phyloP scores from a whole-genome alignment of 78 protist species.

The Dictyostelium purpureum region DNA sequence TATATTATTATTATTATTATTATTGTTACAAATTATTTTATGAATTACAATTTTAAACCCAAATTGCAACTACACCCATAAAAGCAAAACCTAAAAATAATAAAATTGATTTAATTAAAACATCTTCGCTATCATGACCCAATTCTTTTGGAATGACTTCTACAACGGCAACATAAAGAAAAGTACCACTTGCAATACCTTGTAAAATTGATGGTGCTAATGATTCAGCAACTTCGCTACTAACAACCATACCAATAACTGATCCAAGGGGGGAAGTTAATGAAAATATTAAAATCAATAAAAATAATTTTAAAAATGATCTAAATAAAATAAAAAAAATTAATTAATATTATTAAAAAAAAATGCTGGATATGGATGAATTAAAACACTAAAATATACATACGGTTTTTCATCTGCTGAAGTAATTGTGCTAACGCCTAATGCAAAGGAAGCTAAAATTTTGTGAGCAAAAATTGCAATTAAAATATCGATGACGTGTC shows the following conservation, averaged over 20 bases:
- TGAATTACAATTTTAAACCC: slow-evolving; percentile 18
- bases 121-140: slow-evolving; percentile 13
- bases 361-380: background rate
- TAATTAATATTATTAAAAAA: background rate
- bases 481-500: slow-evolving; percentile 25
- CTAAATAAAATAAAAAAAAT: background rate
- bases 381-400: background rate
- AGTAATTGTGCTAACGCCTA: slow-evolving; percentile 24
- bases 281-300: slow-evolving; percentile 48
- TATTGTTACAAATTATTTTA: background rate
- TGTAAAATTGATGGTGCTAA: slow-evolving; percentile 41
- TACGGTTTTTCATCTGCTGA: background rate
- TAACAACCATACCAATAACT: slow-evolving; percentile 25
- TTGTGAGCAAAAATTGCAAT: slow-evolving; percentile 68
- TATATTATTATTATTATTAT: background rate
- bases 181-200: slow-evolving; percentile 70
- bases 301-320: slow-evolving; percentile 16
- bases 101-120: slow-evolving; percentile 30
- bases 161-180: slow-evolving; percentile 44
- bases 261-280: slow-evolving; percentile 56
- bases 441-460: slow-evolving; percentile 59
- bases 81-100: slow-evolving; percentile 32
- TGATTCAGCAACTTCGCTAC: background rate
- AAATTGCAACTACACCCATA: slow-evolving; percentile 60
- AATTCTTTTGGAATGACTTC: slow-evolving; percentile 65